Evolutionary conservation across 106 monocot species (phyloP), one percentile per base, ranked within the genome.

Genomic region (Vanilla planifolia): DNA sequence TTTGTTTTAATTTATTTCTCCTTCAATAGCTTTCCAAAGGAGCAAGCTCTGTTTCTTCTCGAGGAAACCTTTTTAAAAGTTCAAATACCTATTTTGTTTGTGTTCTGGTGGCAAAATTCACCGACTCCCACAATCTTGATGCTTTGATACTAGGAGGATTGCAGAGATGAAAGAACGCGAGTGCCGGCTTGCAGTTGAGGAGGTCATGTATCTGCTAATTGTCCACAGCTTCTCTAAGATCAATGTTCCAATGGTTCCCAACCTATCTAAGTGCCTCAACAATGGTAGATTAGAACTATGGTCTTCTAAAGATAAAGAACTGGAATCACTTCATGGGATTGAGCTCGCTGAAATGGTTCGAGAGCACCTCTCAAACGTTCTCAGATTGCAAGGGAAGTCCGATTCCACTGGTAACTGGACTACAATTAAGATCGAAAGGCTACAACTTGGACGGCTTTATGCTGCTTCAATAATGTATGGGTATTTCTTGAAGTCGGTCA

Each of bases 391-490:
- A 37, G 63, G 76, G 11, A 62, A 33, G 41, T 45, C 48, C 8
- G 66, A 52, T 17, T n/a, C 57, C 26, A 60, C 19, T 2, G 40
- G 16, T 14, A 71, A 78, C 17, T 67, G 51, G 67, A 48, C 39
- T 10, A 73, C 26, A 34, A 29, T 73, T 16, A 48, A 67, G 20
- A 77, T 80, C 34, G 75, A 75, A 50, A 71, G 69, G 62, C 65
- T 81, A 17, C 78, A 79, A 24, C 71, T 86, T 23, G 78, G 81
- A 2, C 73, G 75, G 40, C 26, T 81, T 7, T 86, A 86, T 37
- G 77, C 86, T 14, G 78, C 86, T 21, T 86, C 81, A 8, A 73
- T 86, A 29, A 66, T 86, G 69, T 86, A 73, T 35, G 81, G 86
- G 0, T 86, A 86, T 46, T 81, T 86, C 26, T 32, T 86, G 46